Conservation (phyloP, 139 green algal genomes). For the Pleodorina starrii region DNA sequence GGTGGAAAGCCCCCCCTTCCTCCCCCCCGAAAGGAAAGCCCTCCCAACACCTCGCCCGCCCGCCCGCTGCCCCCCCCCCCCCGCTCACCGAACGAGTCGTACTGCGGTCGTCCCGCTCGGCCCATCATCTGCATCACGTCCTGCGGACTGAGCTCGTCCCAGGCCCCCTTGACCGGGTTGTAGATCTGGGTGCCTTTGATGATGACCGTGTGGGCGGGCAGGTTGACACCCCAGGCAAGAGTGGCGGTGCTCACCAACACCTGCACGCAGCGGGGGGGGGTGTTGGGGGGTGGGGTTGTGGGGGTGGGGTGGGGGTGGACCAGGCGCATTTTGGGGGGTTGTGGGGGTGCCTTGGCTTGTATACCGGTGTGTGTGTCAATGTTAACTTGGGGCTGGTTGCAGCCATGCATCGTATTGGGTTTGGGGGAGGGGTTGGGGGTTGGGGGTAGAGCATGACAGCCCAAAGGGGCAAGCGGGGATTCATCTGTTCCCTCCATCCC, state of each 20-base stretch:
- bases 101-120: conserved; percentile 95
- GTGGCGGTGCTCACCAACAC: conserved; percentile 98
- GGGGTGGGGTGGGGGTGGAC: background rate
- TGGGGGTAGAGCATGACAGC: too few species aligned
- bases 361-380: too few species aligned
- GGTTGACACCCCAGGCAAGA: conserved; percentile 98
- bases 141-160: conserved; percentile 94
- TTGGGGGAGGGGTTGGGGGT: too few species aligned
- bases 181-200: conserved; percentile 99
- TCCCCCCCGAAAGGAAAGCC: too few species aligned
- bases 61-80: background rate
- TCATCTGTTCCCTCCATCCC: too few species aligned
- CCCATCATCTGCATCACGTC: conserved; percentile 99
- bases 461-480: too few species aligned
- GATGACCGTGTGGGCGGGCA: conserved; percentile 98
- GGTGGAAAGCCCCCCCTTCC: too few species aligned
- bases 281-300: background rate
- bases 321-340: too few species aligned
- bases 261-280: conserved; percentile 51
- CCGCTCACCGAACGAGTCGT: conserved; percentile 89
- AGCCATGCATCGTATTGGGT: too few species aligned
- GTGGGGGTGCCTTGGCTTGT: too few species aligned
- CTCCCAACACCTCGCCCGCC: background rate
- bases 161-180: conserved; percentile 93
- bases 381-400: too few species aligned